Conservation (phyloP, 164 flowering plant species). For the Kingdonia uniflora region DNA sequence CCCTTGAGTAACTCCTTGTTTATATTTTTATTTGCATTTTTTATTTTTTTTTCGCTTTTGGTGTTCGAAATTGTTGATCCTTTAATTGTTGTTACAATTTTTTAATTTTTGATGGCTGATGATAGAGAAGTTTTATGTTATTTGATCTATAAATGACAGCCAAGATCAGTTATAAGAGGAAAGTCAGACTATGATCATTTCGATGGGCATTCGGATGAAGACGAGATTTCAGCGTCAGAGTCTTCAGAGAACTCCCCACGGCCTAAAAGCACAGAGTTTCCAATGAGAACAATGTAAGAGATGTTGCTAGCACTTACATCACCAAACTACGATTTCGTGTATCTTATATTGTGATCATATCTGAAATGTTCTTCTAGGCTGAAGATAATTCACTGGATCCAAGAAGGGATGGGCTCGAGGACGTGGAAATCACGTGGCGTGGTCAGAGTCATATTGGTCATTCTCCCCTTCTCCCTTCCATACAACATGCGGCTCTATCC, state of each 20-base stretch:
- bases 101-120: background rate
- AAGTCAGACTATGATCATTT: slow-evolving; percentile 48
- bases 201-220: slow-evolving; percentile 53
- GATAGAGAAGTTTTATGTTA: too few relatives aligned
- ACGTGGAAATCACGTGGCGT: slow-evolving; percentile 52
- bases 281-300: slow-evolving; percentile 45
- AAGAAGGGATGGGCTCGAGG: slow-evolving; percentile 63
- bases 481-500: slow-evolving; percentile 11
- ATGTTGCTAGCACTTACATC: too few relatives aligned
- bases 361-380: too few relatives aligned
- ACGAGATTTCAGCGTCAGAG: slow-evolving; percentile 25
- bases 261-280: slow-evolving; percentile 20
- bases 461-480: slow-evolving; percentile 13
- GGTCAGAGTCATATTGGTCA: slow-evolving; percentile 39
- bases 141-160: slow-evolving; percentile 36
- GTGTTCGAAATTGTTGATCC: background rate
- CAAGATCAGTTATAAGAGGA: slow-evolving; percentile 74
- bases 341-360: too few relatives aligned
- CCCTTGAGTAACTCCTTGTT: too few relatives aligned
- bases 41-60: background rate
- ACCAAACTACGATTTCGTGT: too few relatives aligned
- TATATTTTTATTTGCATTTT: background rate
- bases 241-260: slow-evolving; percentile 33
- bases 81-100: background rate
- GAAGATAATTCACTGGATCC: slow-evolving; percentile 10